A percentile compares a stretch with the other conserved stretches of the same genome.
Evolutionary conservation across 2,329 filamentous ascomycete species (phyloP).

Genomic region (Phaeophleospora eucalypticola): DNA sequence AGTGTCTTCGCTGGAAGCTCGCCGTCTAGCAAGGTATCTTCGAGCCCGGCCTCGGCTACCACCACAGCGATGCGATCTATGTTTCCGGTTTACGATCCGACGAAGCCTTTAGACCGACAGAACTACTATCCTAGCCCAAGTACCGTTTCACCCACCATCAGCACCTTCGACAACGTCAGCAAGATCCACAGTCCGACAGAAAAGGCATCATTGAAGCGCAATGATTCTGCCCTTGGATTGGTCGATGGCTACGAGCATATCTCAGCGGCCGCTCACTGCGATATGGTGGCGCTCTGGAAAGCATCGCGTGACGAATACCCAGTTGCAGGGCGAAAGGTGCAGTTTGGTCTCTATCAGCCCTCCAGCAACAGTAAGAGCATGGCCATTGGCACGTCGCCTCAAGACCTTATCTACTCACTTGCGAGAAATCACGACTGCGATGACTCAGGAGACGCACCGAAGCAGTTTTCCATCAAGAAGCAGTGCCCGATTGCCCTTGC

Average conservation of each 20-base stretch:
- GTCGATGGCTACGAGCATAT: conserved; percentile 31
- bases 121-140: conserved; percentile 62
- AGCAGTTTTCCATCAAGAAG: conserved; percentile 24
- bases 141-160: conserved; percentile 58
- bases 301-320: conserved; percentile 23
- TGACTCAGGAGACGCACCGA: conserved; percentile 6
- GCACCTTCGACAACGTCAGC: conserved; percentile 56
- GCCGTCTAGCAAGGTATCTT: background rate
- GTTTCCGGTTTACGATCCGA: conserved; percentile 70
- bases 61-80: conserved; percentile 61
- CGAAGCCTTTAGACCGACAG: conserved; percentile 62
- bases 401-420: conserved; percentile 27
- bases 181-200: conserved; percentile 43
- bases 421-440: conserved; percentile 9
- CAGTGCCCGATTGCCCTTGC: conserved; percentile 19
- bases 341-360: conserved; percentile 25
- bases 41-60: conserved; percentile 2
- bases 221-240: conserved; percentile 27
- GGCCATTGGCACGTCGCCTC: conserved; percentile 21
- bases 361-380: conserved; percentile 16
- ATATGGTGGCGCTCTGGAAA: conserved; percentile 28
- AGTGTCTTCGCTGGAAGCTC: conserved; percentile 4
- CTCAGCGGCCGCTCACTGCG: conserved; percentile 24
- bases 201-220: conserved; percentile 16
- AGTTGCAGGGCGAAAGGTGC: conserved; percentile 25